Conservation (phyloP, 257 asterid genomes). For the Solanum sejunctum region DNA sequence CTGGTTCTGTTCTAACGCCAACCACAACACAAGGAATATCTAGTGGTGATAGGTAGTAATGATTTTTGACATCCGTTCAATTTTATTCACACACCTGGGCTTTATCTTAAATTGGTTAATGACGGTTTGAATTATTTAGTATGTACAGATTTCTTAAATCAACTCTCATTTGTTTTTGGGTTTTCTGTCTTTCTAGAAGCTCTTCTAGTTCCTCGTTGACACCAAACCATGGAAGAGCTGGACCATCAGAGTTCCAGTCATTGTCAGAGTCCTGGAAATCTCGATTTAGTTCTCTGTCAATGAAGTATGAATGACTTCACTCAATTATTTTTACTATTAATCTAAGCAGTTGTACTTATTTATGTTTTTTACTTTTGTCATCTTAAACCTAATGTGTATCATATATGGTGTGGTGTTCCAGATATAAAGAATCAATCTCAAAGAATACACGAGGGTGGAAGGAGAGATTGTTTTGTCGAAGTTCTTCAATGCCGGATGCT, state of each 20-base stretch:
- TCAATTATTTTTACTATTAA: neutral
- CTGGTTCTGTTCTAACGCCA: constrained; percentile 26
- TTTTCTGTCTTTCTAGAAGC: constrained; percentile 26
- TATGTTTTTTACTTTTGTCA: neutral
- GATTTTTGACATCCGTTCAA: neutral
- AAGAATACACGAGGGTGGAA: constrained; percentile 82
- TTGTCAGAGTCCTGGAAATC: constrained; percentile 71
- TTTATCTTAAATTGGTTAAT: neutral
- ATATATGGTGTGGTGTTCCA: constrained; percentile 5
- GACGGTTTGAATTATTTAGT: neutral
- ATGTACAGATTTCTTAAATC: neutral
- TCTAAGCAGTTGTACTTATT: neutral
- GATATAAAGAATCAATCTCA: constrained; percentile 83
- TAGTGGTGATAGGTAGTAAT: constrained; percentile 37
- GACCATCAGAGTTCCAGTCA: constrained; percentile 77
- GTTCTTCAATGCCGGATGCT: constrained; percentile 63
- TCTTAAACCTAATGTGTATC: neutral
- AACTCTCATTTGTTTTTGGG: neutral
- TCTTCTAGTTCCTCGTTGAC: constrained; percentile 22
- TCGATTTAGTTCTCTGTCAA: constrained; percentile 62
- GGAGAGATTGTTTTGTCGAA: constrained; percentile 79
- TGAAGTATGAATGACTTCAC: constrained; percentile 38
- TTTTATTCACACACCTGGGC: neutral
- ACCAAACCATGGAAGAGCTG: constrained; percentile 51
- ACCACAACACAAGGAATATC: constrained; percentile 18